A percentile compares a stretch with the other conserved stretches of the same genome.
Evolutionary conservation across 495 filamentous ascomycete genomes (phyloP).

Genomic region (Annulohypoxylon moriforme): DNA sequence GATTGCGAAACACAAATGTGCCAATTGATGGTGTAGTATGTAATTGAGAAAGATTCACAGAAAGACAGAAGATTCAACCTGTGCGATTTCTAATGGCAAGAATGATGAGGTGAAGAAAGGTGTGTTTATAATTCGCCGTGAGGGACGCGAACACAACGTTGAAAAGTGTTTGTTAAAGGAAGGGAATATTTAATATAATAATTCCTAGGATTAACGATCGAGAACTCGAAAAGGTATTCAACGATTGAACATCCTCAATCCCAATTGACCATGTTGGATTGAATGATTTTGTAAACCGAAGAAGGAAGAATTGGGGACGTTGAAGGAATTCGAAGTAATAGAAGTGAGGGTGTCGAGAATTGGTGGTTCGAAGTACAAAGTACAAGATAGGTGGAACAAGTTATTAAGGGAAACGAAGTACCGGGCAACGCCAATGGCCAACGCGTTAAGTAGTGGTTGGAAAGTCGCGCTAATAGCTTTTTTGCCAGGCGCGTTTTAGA

Average conservation of each 20-base stretch:
- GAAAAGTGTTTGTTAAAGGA: not conserved
- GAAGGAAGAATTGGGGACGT: not conserved
- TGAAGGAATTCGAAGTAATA: not conserved
- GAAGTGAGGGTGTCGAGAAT: conserved; percentile 19
- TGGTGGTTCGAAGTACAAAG: conserved; percentile 22
- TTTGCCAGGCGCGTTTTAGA: conserved; percentile 25
- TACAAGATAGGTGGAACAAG: conserved; percentile 31
- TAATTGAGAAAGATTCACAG: not conserved
- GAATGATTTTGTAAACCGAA: conserved; percentile 9
- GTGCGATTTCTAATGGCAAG: not conserved
- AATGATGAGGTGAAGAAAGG: conserved; percentile 20
- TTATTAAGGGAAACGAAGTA: conserved; percentile 31
- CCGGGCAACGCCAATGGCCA: conserved; percentile 17
- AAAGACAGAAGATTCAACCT: not conserved
- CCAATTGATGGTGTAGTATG: not conserved
- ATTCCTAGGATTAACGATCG: not conserved
- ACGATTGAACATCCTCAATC: not conserved
- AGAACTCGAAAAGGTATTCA: not conserved
- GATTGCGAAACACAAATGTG: not conserved
- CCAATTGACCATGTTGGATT: conserved; percentile 5
- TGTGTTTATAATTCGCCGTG: conserved; percentile 21
- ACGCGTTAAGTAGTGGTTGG: conserved; percentile 26
- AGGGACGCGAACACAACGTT: conserved; percentile 1
- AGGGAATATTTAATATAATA: not conserved
- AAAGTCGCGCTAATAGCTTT: conserved; percentile 39